phyloP scores from a whole-genome alignment of 169 alveolate species.

The Cyclospora cayetanensis region DNA sequence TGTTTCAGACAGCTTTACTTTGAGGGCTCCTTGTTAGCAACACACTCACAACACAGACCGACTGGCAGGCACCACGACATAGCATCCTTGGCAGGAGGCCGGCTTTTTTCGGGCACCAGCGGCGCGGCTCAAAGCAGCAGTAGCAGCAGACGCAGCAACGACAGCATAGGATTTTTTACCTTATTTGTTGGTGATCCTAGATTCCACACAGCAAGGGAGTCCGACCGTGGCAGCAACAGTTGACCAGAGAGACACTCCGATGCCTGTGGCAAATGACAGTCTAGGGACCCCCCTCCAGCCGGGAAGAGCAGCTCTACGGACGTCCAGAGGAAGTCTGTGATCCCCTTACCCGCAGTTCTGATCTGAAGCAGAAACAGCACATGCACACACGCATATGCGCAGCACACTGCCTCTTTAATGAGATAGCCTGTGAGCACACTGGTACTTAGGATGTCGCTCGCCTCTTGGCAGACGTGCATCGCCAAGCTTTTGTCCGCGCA shows the following conservation, averaged over 20 bases:
- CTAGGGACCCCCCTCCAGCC: neutral
- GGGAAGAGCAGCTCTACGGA: neutral
- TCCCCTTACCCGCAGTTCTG: neutral
- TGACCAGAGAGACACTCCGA: neutral
- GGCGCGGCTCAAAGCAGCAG: neutral
- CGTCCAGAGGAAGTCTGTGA: neutral
- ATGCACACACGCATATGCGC: too few relatives aligned
- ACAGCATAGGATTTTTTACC: neutral
- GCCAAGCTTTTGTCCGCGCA: too few relatives aligned
- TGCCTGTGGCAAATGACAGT: neutral
- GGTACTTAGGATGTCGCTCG: too few relatives aligned
- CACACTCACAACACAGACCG: neutral
- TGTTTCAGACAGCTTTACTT: too few relatives aligned
- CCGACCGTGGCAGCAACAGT: conserved; percentile 39
- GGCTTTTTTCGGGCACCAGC: too few relatives aligned
- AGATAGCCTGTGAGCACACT: too few relatives aligned
- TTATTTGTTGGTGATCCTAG: neutral
- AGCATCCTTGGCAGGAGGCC: neutral
- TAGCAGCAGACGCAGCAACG: neutral
- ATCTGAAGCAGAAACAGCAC: too few relatives aligned
- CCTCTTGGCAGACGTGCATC: too few relatives aligned
- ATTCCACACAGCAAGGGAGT: conserved; percentile 5
- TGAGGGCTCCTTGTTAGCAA: too few relatives aligned
- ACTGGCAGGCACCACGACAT: neutral
- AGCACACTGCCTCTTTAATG: too few relatives aligned